These are phyloP conservation scores for Fusarium longipes DNA, from an alignment of 2,329 filamentous ascomycete species.

Conservation along the genomic window DNA sequence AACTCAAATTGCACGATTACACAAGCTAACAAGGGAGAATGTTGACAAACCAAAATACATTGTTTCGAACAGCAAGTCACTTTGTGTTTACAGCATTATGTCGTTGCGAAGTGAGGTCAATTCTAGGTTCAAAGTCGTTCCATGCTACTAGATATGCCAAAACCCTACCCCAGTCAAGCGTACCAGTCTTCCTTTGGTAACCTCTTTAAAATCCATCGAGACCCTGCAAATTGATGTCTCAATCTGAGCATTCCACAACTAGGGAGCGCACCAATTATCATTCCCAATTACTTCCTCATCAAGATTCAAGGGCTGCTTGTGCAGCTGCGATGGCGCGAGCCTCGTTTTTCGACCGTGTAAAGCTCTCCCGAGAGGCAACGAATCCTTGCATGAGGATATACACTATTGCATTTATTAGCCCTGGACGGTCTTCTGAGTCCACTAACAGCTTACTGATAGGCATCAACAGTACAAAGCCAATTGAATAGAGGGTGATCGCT, in stretches of 20 bases:
- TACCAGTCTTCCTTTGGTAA: constrained; percentile 13
- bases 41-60: background rate
- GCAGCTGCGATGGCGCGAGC: constrained; percentile 43
- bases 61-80: background rate
- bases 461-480: constrained; percentile 58
- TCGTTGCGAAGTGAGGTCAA: constrained; percentile 11
- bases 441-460: constrained; percentile 56
- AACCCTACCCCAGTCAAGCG: background rate
- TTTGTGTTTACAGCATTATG: background rate
- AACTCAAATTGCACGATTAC: background rate
- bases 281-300: constrained; percentile 8
- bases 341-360: constrained; percentile 47
- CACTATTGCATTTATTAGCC: constrained; percentile 51
- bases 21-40: background rate
- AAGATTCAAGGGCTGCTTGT: constrained; percentile 39
- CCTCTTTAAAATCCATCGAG: background rate
- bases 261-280: background rate
- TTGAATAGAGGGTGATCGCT: constrained; percentile 57
- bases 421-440: background rate
- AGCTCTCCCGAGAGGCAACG: constrained; percentile 60
- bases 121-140: constrained; percentile 30
- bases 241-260: background rate
- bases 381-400: constrained; percentile 63
- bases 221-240: background rate
- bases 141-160: background rate